Base-by-base conservation (phyloP, 257 asterid genomes). In the Solanum ossicruentum region DNA sequence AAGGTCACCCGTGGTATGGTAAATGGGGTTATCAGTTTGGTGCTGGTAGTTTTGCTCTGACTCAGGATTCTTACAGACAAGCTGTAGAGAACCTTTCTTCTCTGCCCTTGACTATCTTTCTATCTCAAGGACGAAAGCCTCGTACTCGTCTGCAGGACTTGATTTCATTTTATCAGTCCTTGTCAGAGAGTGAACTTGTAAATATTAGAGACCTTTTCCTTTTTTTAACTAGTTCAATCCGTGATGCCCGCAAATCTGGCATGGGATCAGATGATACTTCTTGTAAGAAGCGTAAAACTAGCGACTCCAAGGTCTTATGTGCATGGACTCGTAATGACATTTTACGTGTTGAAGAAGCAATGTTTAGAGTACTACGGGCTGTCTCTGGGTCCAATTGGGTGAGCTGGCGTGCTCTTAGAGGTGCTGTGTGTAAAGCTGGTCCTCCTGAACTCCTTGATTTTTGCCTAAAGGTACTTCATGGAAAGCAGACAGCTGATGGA, bases 1-100 rank as follows among this genome's bases (percentile, higher is more conserved):
- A 93, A 85, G 98, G 97, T 45, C 96, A 86, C 81, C 95, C 99
- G 8, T 96, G 99, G 99, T 96, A 96, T 88, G 98, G 99, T 51
- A 92, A 93, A 16, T 96, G 99, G 99, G 99, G 96, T 66, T 96
- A 96, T 88, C 90, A 91, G 89, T 96, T 96, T 86, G 98, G 98
- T 52, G 90, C 98, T 60, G 98, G 98, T 73, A 95, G 99, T 87
- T 95, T 90, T 85, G 95, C 92, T 28, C 85, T 92, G 86, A 93
- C 96, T 47, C 85, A 52, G 13, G 93, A 91, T 28, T 93, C 94
- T 85, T 96, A 93, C 57, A 88, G 85, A 63, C 63, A 77, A 81
- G 98, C 98, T 47, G 89, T 95, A 8, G 87, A 85, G 36, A 90
- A 71, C 88, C 95, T 95, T 21, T 92, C 98, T 56, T 88, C 89